Evolutionary conservation across 257 asterid species (phyloP).

Genomic region (Fraxinus cuspidata): DNA sequence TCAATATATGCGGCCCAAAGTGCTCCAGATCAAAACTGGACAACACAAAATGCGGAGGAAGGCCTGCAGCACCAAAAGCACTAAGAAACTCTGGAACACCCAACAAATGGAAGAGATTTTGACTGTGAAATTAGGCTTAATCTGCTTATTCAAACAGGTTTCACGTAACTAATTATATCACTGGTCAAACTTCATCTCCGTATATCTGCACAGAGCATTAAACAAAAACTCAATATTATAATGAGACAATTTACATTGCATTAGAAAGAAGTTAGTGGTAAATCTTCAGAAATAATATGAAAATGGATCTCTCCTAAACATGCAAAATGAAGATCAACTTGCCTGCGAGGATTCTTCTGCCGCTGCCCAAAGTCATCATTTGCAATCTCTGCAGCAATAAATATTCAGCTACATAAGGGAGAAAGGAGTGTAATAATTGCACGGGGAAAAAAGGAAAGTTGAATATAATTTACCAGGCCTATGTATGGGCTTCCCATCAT

Average conservation of each 20-base stretch:
- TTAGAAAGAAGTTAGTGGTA: background rate
- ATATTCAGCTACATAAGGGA: constrained; percentile 3
- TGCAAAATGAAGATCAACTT: constrained; percentile 24
- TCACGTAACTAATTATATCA: constrained; percentile 52
- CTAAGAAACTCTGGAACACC: constrained; percentile 60
- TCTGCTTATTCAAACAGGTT: constrained; percentile 51
- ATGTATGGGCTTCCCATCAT: constrained; percentile 67
- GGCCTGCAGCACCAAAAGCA: constrained; percentile 59
- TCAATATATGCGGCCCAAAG: constrained; percentile 24
- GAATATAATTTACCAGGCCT: constrained; percentile 60
- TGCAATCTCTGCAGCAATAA: constrained; percentile 48
- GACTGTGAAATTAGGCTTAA: constrained; percentile 36
- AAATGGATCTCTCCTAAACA: background rate
- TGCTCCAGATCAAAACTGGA: constrained; percentile 64
- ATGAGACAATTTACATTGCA: background rate
- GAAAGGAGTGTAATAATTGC: background rate
- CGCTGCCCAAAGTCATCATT: constrained; percentile 76
- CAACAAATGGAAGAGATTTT: constrained; percentile 46
- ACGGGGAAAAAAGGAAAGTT: background rate
- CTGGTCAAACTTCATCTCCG: constrained; percentile 92
- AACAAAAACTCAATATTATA: background rate
- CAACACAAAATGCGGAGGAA: constrained; percentile 63
- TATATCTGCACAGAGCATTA: constrained; percentile 59
- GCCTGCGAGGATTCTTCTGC: constrained; percentile 94
- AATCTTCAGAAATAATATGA: background rate